Evolutionary conservation across 2,329 filamentous ascomycete genomes (phyloP).

Genomic region (Beauveria sp.): DNA sequence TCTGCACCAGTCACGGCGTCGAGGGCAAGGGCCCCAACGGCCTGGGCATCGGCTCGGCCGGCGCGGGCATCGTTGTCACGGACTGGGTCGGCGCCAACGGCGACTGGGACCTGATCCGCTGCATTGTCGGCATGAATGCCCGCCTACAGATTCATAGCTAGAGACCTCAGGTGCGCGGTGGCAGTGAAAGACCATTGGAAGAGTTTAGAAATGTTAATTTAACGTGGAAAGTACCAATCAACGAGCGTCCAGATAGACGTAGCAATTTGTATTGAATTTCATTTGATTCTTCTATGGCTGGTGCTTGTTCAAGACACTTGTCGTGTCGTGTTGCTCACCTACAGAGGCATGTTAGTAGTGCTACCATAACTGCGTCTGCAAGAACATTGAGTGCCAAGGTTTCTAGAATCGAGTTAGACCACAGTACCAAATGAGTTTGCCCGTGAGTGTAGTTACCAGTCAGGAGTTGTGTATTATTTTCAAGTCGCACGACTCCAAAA

Average conservation of each 20-base stretch:
- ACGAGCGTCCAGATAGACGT: neutral
- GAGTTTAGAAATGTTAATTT: neutral
- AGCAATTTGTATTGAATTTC: constrained; percentile 7
- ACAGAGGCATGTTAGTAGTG: constrained; percentile 1
- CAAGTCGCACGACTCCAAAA: constrained; percentile 36
- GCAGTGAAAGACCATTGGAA: neutral
- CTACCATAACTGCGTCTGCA: neutral
- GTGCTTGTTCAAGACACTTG: neutral
- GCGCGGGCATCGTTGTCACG: constrained; percentile 81
- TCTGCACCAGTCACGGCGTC: constrained; percentile 51
- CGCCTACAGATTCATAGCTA: constrained; percentile 45
- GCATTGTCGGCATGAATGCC: constrained; percentile 87
- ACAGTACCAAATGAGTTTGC: neutral
- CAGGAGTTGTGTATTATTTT: constrained; percentile 48
- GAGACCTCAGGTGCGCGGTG: neutral
- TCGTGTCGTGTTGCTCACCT: neutral
- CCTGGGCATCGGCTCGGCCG: constrained; percentile 57
- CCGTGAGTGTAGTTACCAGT: constrained; percentile 33
- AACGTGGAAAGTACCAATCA: neutral
- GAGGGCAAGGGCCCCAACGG: constrained; percentile 41
- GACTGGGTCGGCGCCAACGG: constrained; percentile 86
- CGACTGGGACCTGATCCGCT: constrained; percentile 84
- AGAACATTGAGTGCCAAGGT: neutral
- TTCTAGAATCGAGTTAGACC: neutral
- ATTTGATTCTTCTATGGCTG: neutral